Evolutionary conservation across 2,329 filamentous ascomycete species (phyloP), one percentile per base, ranked within the genome.

Genomic region (Talaromyces sp.): DNA sequence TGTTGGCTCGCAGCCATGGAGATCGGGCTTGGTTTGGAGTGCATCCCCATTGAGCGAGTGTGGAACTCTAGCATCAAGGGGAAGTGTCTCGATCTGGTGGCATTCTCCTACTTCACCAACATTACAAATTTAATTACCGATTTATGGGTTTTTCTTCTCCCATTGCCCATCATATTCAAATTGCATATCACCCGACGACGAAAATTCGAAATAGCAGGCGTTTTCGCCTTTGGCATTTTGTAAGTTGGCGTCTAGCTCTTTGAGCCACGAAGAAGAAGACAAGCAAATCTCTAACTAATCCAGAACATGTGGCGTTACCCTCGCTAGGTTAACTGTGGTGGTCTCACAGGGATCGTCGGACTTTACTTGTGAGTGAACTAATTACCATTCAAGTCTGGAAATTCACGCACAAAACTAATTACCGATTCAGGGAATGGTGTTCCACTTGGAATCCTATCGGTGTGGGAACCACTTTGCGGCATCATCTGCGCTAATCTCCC

Each of bases 41-140:
- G 57, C 17, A 47, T 47, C 8, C 57, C 57, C 13, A 47, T 60
- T 14, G 9, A 39, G 27, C 45, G 36, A 17, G 56, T 53, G 29
- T 60, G 57, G 57, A 30, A 54, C n/a, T 17, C 35, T 0, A 29
- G 13, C 13, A 33, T 55, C 3, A 29, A 40, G 8, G 57, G 49
- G 1, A 47, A 14, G 2, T 59, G 57, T 43, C 30, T 55, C 24
- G 30, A 59, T 19, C 45, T 59, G 1, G 51, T 52, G 11, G 49
- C 51, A 1, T 57, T 57, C 29, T 48, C 47, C 14, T 55, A 57
- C 30, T 59, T 59, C 36, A 60, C 52, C 33, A 60, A 60, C 47
- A 55, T 57, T 32, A 49, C 50, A 9, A 60, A 60, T 33, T 44
- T 60, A 1, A 17, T 52, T 4, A 54, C 57, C 1, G 57, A 60